phyloP scores from a whole-genome alignment of 495 filamentous ascomycete genomes.

The Penicillium pulvis region DNA sequence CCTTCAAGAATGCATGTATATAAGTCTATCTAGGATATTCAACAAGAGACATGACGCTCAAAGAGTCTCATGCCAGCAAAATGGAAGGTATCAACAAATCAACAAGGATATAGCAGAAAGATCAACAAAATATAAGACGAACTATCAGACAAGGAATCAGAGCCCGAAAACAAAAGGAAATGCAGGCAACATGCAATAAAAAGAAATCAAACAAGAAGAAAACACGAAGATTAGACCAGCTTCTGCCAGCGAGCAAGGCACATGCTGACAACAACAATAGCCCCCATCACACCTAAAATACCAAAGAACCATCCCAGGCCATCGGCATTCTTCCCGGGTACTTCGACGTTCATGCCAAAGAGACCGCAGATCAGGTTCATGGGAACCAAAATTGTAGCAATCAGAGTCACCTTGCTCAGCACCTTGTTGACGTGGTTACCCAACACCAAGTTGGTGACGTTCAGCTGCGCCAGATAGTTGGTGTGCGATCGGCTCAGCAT shows the following conservation, averaged over 20 bases:
- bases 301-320: slow-evolving; percentile 76
- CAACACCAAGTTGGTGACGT: slow-evolving; percentile 81
- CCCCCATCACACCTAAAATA: slow-evolving; percentile 68
- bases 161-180: too few species aligned
- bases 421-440: slow-evolving; percentile 81
- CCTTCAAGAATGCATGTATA: background rate
- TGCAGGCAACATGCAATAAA: background rate
- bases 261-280: slow-evolving; percentile 58
- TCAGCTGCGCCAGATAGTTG: slow-evolving; percentile 95
- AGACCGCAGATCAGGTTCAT: slow-evolving; percentile 93
- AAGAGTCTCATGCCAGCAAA: slow-evolving; percentile 2
- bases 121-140: background rate
- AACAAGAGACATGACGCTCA: slow-evolving; percentile 2
- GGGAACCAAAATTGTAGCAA: slow-evolving; percentile 94
- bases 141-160: background rate
- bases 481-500: slow-evolving; percentile 94
- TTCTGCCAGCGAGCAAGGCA: slow-evolving; percentile 49
- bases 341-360: slow-evolving; percentile 94
- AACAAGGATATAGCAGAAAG: background rate
- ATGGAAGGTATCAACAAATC: slow-evolving; percentile 7
- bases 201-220: background rate
- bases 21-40: background rate
- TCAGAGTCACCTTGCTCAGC: slow-evolving; percentile 90
- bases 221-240: slow-evolving; percentile 32
- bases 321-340: slow-evolving; percentile 64